Base-by-base conservation (phyloP, 805 yeast species). In the Sugiyamaella lignohabitans region DNA sequence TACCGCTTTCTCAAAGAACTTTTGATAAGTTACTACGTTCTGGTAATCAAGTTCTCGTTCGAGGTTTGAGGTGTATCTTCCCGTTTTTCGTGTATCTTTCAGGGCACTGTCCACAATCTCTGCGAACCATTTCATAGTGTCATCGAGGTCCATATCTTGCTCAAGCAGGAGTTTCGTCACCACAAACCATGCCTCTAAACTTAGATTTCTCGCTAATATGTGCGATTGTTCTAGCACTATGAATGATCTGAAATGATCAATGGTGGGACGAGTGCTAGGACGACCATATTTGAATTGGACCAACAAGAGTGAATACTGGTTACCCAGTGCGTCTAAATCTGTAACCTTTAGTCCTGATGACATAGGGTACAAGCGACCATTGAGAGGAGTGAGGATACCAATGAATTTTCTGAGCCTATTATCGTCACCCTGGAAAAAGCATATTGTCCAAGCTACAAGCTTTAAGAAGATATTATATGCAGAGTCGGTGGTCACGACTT, bases 281-380 rank as follows among this genome's bases (percentile, higher is more conserved):
- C 21, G 17, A 14, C 23, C 6, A 27, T 44, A 23, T 6, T 22
- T 5, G 17, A 44, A 44, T 17, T n/a, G 22, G 8, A 32, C 27
- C 20, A 44, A 38, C n/a, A 44, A n/a, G 3, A 44, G 18, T 6
- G 47, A 37, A 17, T 38, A 44, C 19, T 44, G 40, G 19, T 44
- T 44, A 17, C 22, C 22, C 23, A 44, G 21, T 10, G 42, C 42
- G 27, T 44, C 42, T 17, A 44, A 41, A 21, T 37, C 42, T 2
- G 42, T 18, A 1, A 38, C 34, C n/a, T 40, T n/a, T 2, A 44
- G 38, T 19, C 34, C 47, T 8, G 35, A 23, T 23, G 30, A 35
- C 47, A 44, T 44, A 16, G 35, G 37, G 17, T 36, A 44, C 22
- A 20, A 17, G 2, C 27, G 19, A 10, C 37, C 37, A 16, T 30